phyloP scores from a whole-genome alignment of 2,329 filamentous ascomycete species.

The Aspergillus pseudotamarii region DNA sequence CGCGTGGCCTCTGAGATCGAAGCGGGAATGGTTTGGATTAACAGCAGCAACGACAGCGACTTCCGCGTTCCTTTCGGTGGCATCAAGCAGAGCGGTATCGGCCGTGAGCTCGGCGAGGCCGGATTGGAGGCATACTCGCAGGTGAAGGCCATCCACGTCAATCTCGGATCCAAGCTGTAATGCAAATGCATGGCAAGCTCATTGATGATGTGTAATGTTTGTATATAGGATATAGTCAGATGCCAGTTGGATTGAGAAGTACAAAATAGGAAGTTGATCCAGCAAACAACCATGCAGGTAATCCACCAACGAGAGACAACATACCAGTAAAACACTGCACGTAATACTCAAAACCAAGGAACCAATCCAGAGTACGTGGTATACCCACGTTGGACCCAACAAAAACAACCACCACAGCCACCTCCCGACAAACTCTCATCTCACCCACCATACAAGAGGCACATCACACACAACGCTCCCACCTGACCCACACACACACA shows the following conservation, averaged over 20 bases:
- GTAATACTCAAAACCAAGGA: not conserved
- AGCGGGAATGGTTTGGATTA: conserved; percentile 72
- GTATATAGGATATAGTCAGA: conserved; percentile 1
- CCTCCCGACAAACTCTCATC: not conserved
- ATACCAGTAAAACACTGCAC: not conserved
- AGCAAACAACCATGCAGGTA: not conserved
- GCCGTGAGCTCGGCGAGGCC: conserved; percentile 63
- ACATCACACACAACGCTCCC: not conserved
- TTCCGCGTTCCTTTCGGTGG: conserved; percentile 62
- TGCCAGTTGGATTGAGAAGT: not conserved
- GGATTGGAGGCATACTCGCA: conserved; percentile 65
- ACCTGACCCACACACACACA: not conserved
- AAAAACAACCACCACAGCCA: not conserved
- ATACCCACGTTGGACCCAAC: not conserved
- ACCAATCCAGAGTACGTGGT: not conserved
- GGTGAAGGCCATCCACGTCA: conserved; percentile 56
- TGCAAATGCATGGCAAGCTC: conserved; percentile 3
- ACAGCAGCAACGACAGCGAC: conserved; percentile 56
- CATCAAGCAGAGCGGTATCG: conserved; percentile 65
- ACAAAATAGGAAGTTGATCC: not conserved
- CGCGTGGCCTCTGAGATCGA: conserved; percentile 60
- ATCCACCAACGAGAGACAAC: not conserved
- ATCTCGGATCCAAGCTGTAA: conserved; percentile 46
- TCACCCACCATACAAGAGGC: not conserved
- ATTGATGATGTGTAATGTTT: conserved; percentile 5